Base-by-base conservation (phyloP, 2,329 filamentous ascomycete genomes). In the Fusarium annulatum region DNA sequence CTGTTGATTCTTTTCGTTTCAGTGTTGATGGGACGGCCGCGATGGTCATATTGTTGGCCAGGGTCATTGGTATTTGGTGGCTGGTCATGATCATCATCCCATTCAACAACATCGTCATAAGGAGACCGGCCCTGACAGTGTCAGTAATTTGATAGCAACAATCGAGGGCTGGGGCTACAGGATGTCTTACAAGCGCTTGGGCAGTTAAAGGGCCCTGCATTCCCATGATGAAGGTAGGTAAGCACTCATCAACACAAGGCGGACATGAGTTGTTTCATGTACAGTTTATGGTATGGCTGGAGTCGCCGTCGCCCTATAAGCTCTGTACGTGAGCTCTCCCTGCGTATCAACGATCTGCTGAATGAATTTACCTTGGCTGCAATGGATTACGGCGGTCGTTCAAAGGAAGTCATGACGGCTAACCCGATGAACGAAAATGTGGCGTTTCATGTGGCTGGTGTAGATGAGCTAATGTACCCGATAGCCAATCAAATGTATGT, bases 191-290 rank as follows among this genome's bases (percentile, higher is more conserved):
- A 79, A 90, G 78, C 33, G 88, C 88, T 77, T 87, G 84, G 19
- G 88, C 89, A 30, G 88, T 89, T 71, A 90, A 78, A 18, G 88
- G 88, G 33, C 87, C 88, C 61, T 87, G 84, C 77, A 87, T 84
- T 41, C 87, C 87, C 88, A 90, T 90, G 53, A 49, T 81, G 77
- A 70, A 56, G 38, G 23, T 21, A 34, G 18, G 15, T 48, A 39
- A 49, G 51, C 23, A 57, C 45, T 63, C 67, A 75, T 76, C 39
- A 48, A 51, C 23, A 33, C 18, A 14, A 33, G 21, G 36, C 23
- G 33, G n/a, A 14, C 64, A 49, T 51, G 33, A 53, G 39, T 34
- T 56, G 52, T 46, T 7, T 33, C 28, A 41, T 38, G 41, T 28
- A 38, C 15, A 39, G 9, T 33, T 52, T 8, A 23, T 28, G 26